Conservation (phyloP, 2,329 filamentous ascomycete species). For the Apiospora arundinis region DNA sequence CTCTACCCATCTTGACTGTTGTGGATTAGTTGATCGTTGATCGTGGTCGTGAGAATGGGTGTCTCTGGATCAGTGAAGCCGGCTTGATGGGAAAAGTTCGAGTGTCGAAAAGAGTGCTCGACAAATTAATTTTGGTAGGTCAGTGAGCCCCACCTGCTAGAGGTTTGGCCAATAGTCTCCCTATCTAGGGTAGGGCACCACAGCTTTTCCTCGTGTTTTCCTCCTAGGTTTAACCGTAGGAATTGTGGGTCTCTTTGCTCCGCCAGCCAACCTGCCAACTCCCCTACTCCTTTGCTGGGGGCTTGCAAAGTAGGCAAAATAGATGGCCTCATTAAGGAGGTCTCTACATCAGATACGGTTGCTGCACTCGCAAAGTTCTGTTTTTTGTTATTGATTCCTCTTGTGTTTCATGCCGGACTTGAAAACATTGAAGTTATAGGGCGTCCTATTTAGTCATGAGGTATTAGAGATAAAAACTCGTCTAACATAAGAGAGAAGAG, state of each 20-base stretch:
- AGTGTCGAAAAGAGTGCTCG: constrained; percentile 17
- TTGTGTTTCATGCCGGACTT: no score
- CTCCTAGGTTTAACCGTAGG: not conserved
- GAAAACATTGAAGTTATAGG: no score
- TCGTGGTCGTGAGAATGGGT: constrained; percentile 37
- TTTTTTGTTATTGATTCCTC: no score
- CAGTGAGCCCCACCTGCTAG: not conserved
- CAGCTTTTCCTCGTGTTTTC: not conserved
- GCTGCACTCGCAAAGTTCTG: no score
- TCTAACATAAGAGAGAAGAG: no score
- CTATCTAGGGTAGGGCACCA: constrained; percentile 17
- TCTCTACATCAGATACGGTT: no score
- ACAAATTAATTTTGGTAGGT: constrained; percentile 20
- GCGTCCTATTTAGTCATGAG: not conserved
- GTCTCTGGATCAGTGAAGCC: constrained; percentile 25
- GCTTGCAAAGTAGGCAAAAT: no score
- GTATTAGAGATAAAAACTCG: not conserved
- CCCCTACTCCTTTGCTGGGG: no score
- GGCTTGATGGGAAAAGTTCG: constrained; percentile 23
- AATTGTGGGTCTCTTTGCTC: not conserved
- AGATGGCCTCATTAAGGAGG: no score
- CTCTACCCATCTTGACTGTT: constrained; percentile 53
- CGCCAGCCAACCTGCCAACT: not conserved
- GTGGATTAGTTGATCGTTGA: constrained; percentile 38
- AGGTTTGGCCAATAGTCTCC: not conserved